Base-by-base conservation (phyloP, 805 yeast genomes). In the Myxozyma nipponensis region DNA sequence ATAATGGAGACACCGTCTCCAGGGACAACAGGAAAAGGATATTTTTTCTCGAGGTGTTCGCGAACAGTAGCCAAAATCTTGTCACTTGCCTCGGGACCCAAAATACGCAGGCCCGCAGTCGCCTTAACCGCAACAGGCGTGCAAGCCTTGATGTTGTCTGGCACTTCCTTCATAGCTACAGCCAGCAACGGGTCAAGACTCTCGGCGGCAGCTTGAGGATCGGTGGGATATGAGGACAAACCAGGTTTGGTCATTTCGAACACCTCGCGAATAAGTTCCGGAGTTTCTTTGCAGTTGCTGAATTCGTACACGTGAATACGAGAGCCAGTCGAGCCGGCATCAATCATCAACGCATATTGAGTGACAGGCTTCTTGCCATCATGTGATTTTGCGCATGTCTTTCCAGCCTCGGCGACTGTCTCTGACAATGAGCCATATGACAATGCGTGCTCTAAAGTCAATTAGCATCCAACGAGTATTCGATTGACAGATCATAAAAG, bases 321-420 rank as follows among this genome's bases (percentile, higher is more conserved):
- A 15, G 97, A 89, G 28, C 98, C 98, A 15, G 95, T 84, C 1
- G 98, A 90, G 6, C 98, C 99, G 5, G 98, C 98, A 72, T 93
- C 99, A 49, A 93, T 75, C 96, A 93, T 89, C 22, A 93, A 78
- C 26, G 90, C 97, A 61, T 77, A 91, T 64, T 85, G 84, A 32
- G 71, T 71, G 17, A 69, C 63, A 9, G 74, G 74, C 46, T 58
- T 60, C 48, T 62, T 64, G 42, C 73, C 72, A 42, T 71, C 72
- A 42, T 48, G 68, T 10, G 73, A 69, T 39, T 50, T 53, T 21
- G 67, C 44, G 58, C 74, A 71, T 21, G 49, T 54, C 38, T 49
- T 49, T 17, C 22, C 25, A 2, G 30, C 26, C 17, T 24, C 48
- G 3, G 43, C 25, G 15, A 15, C 36, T 10, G 21, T n/a, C n/a